Percentiles rank a stretch among this genome's conserved stretches.
phyloP scores from a whole-genome alignment of 257 asterid species.

The Nicotiana sylvestris region DNA sequence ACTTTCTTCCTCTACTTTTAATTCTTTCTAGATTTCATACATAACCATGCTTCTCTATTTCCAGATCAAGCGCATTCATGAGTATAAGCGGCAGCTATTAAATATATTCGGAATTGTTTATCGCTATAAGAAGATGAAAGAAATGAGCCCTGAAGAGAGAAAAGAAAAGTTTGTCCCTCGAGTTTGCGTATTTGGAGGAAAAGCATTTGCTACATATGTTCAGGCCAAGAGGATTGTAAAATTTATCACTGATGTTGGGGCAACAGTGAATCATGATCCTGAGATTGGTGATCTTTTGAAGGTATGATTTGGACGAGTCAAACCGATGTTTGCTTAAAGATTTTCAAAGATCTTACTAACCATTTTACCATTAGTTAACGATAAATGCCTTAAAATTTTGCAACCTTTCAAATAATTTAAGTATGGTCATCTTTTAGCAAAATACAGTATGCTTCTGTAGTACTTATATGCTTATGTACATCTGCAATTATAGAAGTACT shows the following conservation, averaged over 20 bases:
- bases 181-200: conserved; percentile 58
- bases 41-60: conserved; percentile 10
- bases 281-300: conserved; percentile 53
- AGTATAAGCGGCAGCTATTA: conserved; percentile 51
- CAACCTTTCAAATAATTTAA: not conserved
- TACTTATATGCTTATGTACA: no score
- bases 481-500: no score
- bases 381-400: not conserved
- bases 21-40: not conserved
- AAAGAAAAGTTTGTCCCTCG: conserved; percentile 50
- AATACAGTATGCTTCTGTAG: no score
- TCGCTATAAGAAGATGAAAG: conserved; percentile 54
- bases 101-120: conserved; percentile 50
- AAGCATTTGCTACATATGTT: conserved; percentile 54
- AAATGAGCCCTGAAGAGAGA: conserved; percentile 46
- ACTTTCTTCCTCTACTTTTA: not conserved
- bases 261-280: conserved; percentile 52
- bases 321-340: not conserved
- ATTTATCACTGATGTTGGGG: conserved; percentile 53
- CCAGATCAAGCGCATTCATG: conserved; percentile 57
- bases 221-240: conserved; percentile 63
- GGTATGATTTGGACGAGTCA: conserved; percentile 24
- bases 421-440: not conserved
- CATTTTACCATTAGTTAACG: not conserved
- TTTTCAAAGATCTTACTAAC: not conserved